Evolutionary conservation across 1,139 yeast genomes (phyloP), one percentile per base, ranked within the genome.

Genomic region (Pichia inconspicua): DNA sequence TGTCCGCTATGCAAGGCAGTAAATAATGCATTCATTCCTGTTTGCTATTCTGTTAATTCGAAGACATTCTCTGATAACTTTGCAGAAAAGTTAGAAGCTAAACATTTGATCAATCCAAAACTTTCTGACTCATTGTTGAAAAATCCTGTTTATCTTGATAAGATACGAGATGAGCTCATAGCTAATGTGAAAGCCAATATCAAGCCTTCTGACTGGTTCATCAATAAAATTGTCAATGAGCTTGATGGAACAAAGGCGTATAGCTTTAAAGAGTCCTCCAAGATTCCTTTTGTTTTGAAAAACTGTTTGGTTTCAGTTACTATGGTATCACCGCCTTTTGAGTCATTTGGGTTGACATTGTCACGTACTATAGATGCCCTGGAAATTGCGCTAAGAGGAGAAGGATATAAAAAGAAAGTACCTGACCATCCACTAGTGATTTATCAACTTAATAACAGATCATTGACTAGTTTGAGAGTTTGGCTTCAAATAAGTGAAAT

Each of bases 1-100:
- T 92, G 98, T 61, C 97, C 98, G 0, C 73, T 92, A 42, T 92
- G 98, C 69, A 87, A 88, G 53, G 84, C 96, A 0, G 70, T 92
- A 47, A 86, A 85, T 61, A 92, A 92, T 60, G 74, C 84, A 53
- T 88, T 92, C 61, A 66, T 90, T 44, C 98, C 98, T 1, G 71
- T 84, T 2, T 63, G 82, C 45, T 81, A 79, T 70, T 55, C 69
- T 0, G 56, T 67, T 3, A 76, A 75, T 55, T 48, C 42, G 12
- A 59, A 55, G 3, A 48, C 45, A 1, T 55, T 61, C 36, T 42
- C 40, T 14, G 50, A 48, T 14, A 53, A 58, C 25, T 44, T 60
- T 31, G 43, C 52, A 6, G 36, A 41, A 11, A 28, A 31, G 9
- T 5, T 53, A 1, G 5, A 31, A 11, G 9, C 40, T 32, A 25